Base-by-base conservation (phyloP, 257 asterid genomes). In the Jacaranda mimosifolia region DNA sequence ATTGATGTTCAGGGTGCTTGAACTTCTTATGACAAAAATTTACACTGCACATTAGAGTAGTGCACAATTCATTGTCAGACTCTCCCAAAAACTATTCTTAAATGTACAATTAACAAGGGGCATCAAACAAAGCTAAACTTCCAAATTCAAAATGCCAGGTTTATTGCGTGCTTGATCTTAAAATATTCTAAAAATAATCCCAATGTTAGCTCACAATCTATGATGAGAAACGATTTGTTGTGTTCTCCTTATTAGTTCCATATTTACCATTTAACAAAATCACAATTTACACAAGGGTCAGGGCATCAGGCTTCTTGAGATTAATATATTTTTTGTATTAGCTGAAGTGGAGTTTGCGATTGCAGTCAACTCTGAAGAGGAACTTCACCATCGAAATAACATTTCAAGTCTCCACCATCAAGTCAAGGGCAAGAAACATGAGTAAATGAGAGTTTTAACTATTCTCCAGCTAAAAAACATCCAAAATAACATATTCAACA, bases 331-430 rank as follows among this genome's bases (percentile, higher is more conserved):
- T n/a, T 62, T 17, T 1, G 14, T 38, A 38, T 14, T 19, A 51
- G 32, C 45, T 39, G 35, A 64, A 51, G 9, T 36, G 26, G 1
- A 18, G 40, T n/a, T n/a, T n/a, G n/a, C n/a, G n/a, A 9, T 7
- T 9, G 56, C 68, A 51, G 66, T 65, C 62, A 18, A 75, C 19
- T 38, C 58, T 40, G 32, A 18, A 60, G 18, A 43, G 17, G 15
- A 59, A 62, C 49, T 42, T 60, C 32, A 49, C 38, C 39, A 3
- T 9, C 0, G 36, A 63, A 59, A 75, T 7, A 69, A 38, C 63
- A 64, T 63, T 55, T 71, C 63, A 70, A 81, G 38, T 9, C 65
- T 19, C 77, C 52, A 69, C 43, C 46, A 67, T 40, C 45, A 45
- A 32, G 38, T 9, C 63, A 38, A 38, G 39, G 14, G 57, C 58